These are phyloP conservation scores for Sedum album DNA, from an alignment of 164 flowering plant species.

Conservation along the genomic window DNA sequence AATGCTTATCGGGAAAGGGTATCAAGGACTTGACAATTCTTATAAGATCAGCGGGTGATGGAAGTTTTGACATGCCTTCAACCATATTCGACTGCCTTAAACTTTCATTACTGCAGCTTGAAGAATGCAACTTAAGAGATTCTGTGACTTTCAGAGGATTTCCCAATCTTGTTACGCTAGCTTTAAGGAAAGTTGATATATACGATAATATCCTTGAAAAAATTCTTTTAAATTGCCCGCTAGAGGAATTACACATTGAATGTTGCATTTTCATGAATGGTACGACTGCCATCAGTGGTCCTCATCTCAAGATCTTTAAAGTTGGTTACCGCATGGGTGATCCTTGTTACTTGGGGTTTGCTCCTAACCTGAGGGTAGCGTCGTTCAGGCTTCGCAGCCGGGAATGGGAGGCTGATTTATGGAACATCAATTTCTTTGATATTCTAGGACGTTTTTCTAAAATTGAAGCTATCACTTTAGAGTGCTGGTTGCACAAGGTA, in stretches of 20 bases:
- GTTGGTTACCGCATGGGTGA: not conserved
- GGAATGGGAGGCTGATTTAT: not conserved
- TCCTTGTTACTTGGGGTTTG: not conserved
- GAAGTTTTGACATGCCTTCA: not conserved
- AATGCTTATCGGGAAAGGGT: not conserved
- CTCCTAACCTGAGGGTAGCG: not conserved
- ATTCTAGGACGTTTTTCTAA: not conserved
- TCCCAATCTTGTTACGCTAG: conserved; percentile 1
- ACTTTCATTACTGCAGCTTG: not conserved
- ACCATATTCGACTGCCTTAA: not conserved
- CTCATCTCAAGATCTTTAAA: not conserved
- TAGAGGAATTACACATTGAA: not conserved
- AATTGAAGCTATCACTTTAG: not conserved
- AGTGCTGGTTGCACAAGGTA: not conserved
- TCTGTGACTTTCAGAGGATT: not conserved
- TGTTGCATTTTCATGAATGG: not conserved
- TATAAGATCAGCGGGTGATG: not conserved
- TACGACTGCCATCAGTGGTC: not conserved
- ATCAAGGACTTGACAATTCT: not conserved
- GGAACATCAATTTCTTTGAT: not conserved
- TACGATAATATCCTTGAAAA: not conserved
- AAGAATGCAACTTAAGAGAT: not conserved
- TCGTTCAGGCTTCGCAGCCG: not conserved
- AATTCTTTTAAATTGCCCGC: not conserved
- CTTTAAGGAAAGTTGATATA: not conserved